phyloP scores from a whole-genome alignment of 805 yeast species.

The Saccharomycopsis javanensis region DNA sequence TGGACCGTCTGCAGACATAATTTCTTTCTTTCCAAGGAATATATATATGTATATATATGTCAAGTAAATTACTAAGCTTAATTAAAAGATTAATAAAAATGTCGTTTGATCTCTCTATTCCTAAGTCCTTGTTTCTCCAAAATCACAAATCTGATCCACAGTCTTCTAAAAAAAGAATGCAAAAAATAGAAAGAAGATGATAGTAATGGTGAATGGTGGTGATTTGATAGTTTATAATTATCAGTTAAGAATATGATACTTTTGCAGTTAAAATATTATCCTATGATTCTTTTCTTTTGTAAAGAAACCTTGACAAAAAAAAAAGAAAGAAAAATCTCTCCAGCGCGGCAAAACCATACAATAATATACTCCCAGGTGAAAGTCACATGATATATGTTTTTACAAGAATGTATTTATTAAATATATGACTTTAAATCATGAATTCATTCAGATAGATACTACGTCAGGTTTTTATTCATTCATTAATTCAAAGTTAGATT shows the following conservation, averaged over 20 bases:
- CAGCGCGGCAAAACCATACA: neutral
- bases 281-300: neutral
- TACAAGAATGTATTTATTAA: too few relatives aligned
- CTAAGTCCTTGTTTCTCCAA: neutral
- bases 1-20: conserved; percentile 40
- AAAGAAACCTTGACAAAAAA: neutral
- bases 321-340: too few relatives aligned
- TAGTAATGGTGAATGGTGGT: neutral
- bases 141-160: neutral
- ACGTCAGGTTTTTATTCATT: too few relatives aligned
- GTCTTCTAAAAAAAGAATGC: neutral
- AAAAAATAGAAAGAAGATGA: neutral
- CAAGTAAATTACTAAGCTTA: neutral
- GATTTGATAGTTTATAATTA: neutral
- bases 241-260: neutral
- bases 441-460: too few relatives aligned
- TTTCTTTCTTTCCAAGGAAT: neutral
- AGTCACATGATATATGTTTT: too few relatives aligned
- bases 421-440: too few relatives aligned
- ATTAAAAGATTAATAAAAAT: neutral
- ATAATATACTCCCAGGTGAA: too few relatives aligned
- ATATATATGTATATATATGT: neutral
- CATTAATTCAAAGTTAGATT: too few relatives aligned
- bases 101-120: neutral
- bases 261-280: neutral